phyloP scores from a whole-genome alignment of 2,329 filamentous ascomycete species.

The Fusarium sp. region DNA sequence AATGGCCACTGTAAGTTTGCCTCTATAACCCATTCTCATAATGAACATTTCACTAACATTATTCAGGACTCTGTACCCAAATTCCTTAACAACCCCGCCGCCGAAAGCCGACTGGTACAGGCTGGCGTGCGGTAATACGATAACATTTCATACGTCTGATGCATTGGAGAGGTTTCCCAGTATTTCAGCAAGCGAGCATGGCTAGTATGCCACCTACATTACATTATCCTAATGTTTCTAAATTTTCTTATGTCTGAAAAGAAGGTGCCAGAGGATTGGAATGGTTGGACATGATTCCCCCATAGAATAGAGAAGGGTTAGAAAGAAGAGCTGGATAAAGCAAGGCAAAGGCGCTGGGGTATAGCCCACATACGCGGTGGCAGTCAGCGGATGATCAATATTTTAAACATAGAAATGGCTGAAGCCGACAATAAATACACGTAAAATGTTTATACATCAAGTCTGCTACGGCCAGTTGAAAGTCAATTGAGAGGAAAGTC shows the following conservation, averaged over 20 bases:
- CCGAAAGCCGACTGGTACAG: constrained; percentile 29
- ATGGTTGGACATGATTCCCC: not conserved
- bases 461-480: not conserved
- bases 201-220: not conserved
- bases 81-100: constrained; percentile 69
- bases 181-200: constrained; percentile 22
- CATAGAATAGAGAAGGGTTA: constrained; percentile 3
- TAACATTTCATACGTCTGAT: not conserved
- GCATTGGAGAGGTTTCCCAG: not conserved
- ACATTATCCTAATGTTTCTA: constrained; percentile 21
- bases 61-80: constrained; percentile 76
- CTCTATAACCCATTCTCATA: accelerated
- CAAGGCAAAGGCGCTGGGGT: not conserved
- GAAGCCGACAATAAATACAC: not conserved
- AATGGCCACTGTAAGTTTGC: constrained; percentile 90
- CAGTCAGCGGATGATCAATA: not conserved
- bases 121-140: constrained; percentile 32
- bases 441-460: not conserved
- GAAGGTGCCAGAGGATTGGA: not conserved
- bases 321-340: not conserved
- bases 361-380: not conserved
- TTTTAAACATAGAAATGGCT: not conserved
- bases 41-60: constrained; percentile 44
- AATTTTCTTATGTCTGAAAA: constrained; percentile 21
- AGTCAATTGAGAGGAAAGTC: not conserved